Conservation (phyloP, 345 rosid genomes). For the Sapria himalayana region DNA sequence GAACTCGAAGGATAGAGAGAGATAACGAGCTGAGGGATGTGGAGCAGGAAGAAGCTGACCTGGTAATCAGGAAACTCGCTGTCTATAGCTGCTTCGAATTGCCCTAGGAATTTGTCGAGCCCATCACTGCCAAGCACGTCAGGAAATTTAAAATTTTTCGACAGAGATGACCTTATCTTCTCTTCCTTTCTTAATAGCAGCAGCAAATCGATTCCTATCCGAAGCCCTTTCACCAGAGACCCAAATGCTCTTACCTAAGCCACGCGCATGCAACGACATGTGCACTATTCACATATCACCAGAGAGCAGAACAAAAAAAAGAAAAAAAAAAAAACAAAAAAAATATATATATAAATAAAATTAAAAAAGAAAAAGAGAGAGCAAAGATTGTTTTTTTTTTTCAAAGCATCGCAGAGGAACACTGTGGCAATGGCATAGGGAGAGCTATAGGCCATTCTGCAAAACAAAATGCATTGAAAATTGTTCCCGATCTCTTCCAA, state of each 20-base stretch:
- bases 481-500: no score
- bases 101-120: conserved; percentile 40
- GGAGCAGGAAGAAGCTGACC: conserved; percentile 28
- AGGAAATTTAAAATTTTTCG: conserved; percentile 40
- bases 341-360: no score
- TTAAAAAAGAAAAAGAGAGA: no score
- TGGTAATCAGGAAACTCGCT: conserved; percentile 86
- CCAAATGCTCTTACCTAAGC: conserved; percentile 67
- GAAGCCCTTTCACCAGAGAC: conserved; percentile 65
- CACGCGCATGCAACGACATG: conserved; percentile 3
- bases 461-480: no score
- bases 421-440: no score
- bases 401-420: no score
- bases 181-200: conserved; percentile 30
- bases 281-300: no score
- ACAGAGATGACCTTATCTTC: conserved; percentile 17
- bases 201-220: conserved; percentile 55
- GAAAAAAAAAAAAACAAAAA: no score
- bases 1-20: conserved; percentile 1
- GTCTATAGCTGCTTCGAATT: conserved; percentile 79
- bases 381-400: no score
- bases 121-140: conserved; percentile 31
- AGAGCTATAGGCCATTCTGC: no score
- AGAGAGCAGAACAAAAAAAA: no score
- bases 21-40: neutral